Evolutionary conservation across 306 rosid species (phyloP), one percentile per base, ranked within the genome.

Genomic region (Prunus mume): DNA sequence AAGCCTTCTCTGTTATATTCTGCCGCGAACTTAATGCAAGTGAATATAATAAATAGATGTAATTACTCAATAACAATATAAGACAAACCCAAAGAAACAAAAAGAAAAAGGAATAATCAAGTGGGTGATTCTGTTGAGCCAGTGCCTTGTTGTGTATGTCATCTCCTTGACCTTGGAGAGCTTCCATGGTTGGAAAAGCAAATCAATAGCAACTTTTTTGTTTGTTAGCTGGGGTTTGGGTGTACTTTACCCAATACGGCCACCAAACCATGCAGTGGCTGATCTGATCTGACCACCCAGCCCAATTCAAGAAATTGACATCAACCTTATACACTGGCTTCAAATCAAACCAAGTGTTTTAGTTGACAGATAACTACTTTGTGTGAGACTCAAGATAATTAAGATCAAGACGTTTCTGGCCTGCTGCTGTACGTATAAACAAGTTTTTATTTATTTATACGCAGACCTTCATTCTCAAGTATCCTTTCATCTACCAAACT

Each of bases 241-340:
- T 89, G 78, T 80, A 83, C 87, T 87, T 81, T 15, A 87, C 82
- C 85, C 77, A 52, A 73, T 73, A 67, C 82, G 80, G 87, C 70
- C 83, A 87, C 89, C 93, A 89, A 87, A 85, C 83, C 67, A 72
- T 7, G 43, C 9, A 38, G 43, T 38, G 43, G 43, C 43, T 38
- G 43, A 38, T 38, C 43, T 38, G 77, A 27, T 69, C 83, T 45
- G 67, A 65, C 74, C 78, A 83, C 81, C 78, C 67, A 73, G 78
- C 69, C 62, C 41, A 12, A 24, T 52, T 41, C 19, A 2, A 9
- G 10, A 54, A 71, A 54, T 65, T 38, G 50, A 10, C 70, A 41
- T 65, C 52, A 71, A 71, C 32, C 13, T 25, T 68, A 45, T 25
- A 11, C 2, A 7, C 2, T 78, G 69, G 80, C 88, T 86, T 84